A percentile compares a stretch with the other conserved stretches of the same genome.
Evolutionary conservation across 2,329 filamentous ascomycete genomes (phyloP).

Genomic region (Xylaria sp.): DNA sequence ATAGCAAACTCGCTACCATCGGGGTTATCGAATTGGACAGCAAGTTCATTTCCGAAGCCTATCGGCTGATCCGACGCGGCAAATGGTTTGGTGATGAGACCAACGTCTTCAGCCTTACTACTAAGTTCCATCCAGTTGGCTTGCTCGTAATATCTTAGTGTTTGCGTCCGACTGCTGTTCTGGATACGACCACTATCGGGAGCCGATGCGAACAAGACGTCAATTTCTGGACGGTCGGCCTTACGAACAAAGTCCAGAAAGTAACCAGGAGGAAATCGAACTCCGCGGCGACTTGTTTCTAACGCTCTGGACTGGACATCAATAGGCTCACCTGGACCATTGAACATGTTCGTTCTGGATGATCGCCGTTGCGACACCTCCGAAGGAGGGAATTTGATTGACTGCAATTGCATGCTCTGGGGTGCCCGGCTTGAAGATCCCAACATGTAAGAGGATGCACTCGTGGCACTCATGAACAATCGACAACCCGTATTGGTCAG

Average conservation of each 20-base stretch:
- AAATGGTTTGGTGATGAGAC: constrained; percentile 78
- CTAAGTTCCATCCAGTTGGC: constrained; percentile 82
- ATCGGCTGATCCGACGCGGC: constrained; percentile 73
- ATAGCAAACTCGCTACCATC: constrained; percentile 84
- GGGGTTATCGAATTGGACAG: constrained; percentile 90
- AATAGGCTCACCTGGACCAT: constrained; percentile 53
- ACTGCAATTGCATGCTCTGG: constrained; percentile 97
- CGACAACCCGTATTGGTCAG: constrained; percentile 91
- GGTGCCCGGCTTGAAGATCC: constrained; percentile 74
- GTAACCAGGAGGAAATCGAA: constrained; percentile 84
- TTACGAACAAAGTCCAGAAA: constrained; percentile 86
- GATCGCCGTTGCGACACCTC: constrained; percentile 49
- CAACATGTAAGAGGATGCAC: constrained; percentile 74
- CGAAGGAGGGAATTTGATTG: constrained; percentile 90
- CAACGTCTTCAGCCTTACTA: constrained; percentile 80
- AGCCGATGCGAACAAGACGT: constrained; percentile 83
- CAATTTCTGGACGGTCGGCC: constrained; percentile 67
- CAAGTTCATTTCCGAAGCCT: constrained; percentile 94
- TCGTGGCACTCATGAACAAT: constrained; percentile 90
- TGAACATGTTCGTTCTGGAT: constrained; percentile 43
- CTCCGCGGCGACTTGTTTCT: constrained; percentile 62
- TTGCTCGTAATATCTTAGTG: constrained; percentile 77
- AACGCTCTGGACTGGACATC: constrained; percentile 63
- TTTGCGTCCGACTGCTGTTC: constrained; percentile 62
- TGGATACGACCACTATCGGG: constrained; percentile 90